Evolutionary conservation across 1,139 yeast species (phyloP).

Genomic region (Entelexis sorbosivorans): DNA sequence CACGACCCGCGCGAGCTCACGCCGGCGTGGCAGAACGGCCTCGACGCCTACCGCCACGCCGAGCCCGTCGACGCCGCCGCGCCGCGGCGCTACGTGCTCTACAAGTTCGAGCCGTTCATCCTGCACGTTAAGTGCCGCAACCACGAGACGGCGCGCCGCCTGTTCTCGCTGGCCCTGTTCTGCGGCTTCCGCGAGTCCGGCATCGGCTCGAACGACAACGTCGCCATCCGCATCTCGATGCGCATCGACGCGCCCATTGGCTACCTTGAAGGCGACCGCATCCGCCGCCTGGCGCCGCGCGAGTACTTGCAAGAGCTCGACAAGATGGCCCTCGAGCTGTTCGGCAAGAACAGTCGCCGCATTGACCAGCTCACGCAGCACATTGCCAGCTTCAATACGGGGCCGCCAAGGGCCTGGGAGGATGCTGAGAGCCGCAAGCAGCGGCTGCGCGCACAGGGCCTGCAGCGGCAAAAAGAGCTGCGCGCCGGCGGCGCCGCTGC

Average conservation of each 20-base stretch:
- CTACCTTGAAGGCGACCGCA: slow-evolving; percentile 31
- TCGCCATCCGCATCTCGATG: slow-evolving; percentile 63
- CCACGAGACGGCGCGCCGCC: slow-evolving; percentile 43
- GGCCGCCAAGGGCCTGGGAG: slow-evolving; percentile 25
- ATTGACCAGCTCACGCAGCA: slow-evolving; percentile 40
- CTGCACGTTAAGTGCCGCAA: slow-evolving; percentile 72
- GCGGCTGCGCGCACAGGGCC: slow-evolving; percentile 52
- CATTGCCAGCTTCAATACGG: slow-evolving; percentile 26
- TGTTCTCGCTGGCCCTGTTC: slow-evolving; percentile 63
- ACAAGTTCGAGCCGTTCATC: slow-evolving; percentile 74
- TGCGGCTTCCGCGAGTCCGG: slow-evolving; percentile 86
- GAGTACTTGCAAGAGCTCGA: slow-evolving; percentile 23
- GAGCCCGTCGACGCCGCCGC: slow-evolving; percentile 12
- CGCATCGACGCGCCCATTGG: slow-evolving; percentile 68
- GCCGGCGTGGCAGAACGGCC: slow-evolving; percentile 39
- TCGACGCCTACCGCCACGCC: slow-evolving; percentile 19
- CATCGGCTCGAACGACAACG: slow-evolving; percentile 66
- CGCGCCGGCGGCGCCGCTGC: background rate
- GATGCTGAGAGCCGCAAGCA: slow-evolving; percentile 48
- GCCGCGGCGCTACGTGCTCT: slow-evolving; percentile 47
- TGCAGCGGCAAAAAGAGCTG: slow-evolving; percentile 35
- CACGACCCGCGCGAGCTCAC: slow-evolving; percentile 47
- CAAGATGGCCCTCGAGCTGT: slow-evolving; percentile 38
- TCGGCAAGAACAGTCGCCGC: slow-evolving; percentile 50
- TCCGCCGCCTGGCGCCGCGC: slow-evolving; percentile 16